Evolutionary conservation across 2,329 filamentous ascomycete genomes (phyloP), one percentile per base, ranked within the genome.

Genomic region (Rhynchosporium agropyri): DNA sequence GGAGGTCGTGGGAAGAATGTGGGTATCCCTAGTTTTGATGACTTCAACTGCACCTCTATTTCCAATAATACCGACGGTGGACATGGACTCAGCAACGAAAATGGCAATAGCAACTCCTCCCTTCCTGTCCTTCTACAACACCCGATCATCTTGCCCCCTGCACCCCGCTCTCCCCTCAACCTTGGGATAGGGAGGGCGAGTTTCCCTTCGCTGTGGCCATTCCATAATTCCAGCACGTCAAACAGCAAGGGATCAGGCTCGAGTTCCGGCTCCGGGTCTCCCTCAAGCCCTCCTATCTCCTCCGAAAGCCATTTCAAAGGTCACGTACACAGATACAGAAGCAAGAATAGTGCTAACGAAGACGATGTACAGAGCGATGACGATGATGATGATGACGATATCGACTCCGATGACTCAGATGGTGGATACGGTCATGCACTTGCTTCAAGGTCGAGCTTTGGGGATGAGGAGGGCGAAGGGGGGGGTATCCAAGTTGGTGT

Each of bases 141-240:
- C 51, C 50, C 61, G 31, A 62, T 57, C 56, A 46, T 61, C 48
- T 58, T 63, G 7, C 63, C 65, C 60, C 66, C 63, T 2, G 61
- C 60, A 42, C 51, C 58, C 42, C 48, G 53, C 48, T 61, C 38
- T 33, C 43, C 57, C 36, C n/a, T 51, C 12, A 13, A 33, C 29
- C 36, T 57, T 6, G 63, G 63, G 10, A 54, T 57, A 5, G 63
- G 63, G 10, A 58, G 69, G 28, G 65, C 63, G 40, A 64, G 54
- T 20, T 71, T 71, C 45, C 69, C 70, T 13, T 64, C 63, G 9
- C 48, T 70, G 59, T 73, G 70, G 71, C 71, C 70, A 0, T 73
- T 72, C 60, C 67, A 69, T 33, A 58, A 45, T 29, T 49, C 53
- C 43, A 61, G 43, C 45, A 63, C 43, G 8, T 6, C 5, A 10